Percentiles rank a stretch among this genome's conserved stretches.
These are phyloP conservation scores for Marasmius fiardii DNA, from an alignment of 1,284 basidiomycete species.

Conservation along the genomic window DNA sequence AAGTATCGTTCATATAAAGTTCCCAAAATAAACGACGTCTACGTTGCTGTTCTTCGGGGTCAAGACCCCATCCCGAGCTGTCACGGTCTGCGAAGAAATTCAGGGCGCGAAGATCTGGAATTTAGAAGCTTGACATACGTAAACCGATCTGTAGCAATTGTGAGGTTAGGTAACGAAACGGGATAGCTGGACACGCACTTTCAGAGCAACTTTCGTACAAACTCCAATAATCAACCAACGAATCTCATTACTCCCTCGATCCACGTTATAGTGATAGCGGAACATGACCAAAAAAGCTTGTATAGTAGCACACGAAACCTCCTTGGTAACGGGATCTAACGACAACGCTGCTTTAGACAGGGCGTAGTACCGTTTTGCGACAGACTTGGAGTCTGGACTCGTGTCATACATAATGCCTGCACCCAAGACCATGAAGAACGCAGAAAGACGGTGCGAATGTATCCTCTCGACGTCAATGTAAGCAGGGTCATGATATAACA, in stretches of 20 bases:
- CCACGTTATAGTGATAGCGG: slow-evolving; percentile 40
- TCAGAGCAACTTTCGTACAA: slow-evolving; percentile 37
- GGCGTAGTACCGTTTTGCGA: slow-evolving; percentile 38
- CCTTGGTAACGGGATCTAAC: slow-evolving; percentile 38
- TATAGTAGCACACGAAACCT: slow-evolving; percentile 42
- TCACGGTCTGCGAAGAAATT: slow-evolving; percentile 42
- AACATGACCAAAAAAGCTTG: slow-evolving; percentile 46
- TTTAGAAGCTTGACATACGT: slow-evolving; percentile 32
- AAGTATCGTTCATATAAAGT: slow-evolving; percentile 46
- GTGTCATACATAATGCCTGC: slow-evolving; percentile 39
- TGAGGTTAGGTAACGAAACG: too few species aligned
- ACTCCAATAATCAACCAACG: slow-evolving; percentile 47
- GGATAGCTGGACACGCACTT: too few species aligned
- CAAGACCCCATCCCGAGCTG: slow-evolving; percentile 45
- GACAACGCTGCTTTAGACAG: slow-evolving; percentile 44
- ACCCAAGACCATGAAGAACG: slow-evolving; percentile 48
- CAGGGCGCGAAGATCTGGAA: not conserved
- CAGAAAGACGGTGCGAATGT: slow-evolving; percentile 44
- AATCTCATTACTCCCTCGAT: slow-evolving; percentile 39
- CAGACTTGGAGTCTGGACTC: slow-evolving; percentile 24
- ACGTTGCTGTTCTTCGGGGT: slow-evolving; percentile 43
- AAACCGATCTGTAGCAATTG: slow-evolving; percentile 39
- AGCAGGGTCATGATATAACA: slow-evolving; percentile 34
- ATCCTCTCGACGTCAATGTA: slow-evolving; percentile 29
- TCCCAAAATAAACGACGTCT: slow-evolving; percentile 56